Evolutionary conservation across 495 filamentous ascomycete genomes (phyloP).

Genomic region (Tuber umbilicatum): DNA sequence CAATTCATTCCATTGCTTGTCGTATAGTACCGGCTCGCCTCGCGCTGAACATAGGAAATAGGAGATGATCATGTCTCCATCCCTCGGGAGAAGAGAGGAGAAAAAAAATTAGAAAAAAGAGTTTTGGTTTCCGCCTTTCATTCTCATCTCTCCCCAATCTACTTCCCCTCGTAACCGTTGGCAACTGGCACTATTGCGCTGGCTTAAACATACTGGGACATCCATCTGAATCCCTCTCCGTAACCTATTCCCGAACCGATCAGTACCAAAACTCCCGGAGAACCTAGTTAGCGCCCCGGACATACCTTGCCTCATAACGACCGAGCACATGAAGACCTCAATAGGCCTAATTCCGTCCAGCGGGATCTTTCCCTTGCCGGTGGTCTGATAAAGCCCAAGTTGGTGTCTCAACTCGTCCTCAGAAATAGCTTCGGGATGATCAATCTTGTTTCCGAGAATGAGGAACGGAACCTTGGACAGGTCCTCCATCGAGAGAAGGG

Average conservation of each 20-base stretch:
- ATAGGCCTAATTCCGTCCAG: constrained; percentile 91
- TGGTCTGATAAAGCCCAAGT: constrained; percentile 90
- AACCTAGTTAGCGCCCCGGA: constrained; percentile 25
- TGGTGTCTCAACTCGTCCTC: constrained; percentile 90
- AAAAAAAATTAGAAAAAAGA: background rate
- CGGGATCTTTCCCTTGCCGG: constrained; percentile 94
- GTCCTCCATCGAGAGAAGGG: constrained; percentile 88
- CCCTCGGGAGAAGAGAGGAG: background rate
- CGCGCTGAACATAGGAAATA: background rate
- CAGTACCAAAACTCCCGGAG: constrained; percentile 13
- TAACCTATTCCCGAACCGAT: constrained; percentile 48
- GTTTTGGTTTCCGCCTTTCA: background rate
- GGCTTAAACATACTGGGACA: constrained; percentile 66
- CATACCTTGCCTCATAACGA: constrained; percentile 92
- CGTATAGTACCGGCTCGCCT: background rate
- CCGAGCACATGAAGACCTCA: constrained; percentile 98
- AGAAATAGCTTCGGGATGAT: constrained; percentile 87
- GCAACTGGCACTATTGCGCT: background rate
- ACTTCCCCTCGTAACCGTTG: background rate
- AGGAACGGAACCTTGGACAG: constrained; percentile 89
- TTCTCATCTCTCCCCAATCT: background rate
- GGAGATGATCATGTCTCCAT: background rate
- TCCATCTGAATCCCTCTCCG: constrained; percentile 71
- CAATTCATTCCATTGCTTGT: background rate
- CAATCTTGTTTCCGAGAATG: constrained; percentile 96